Conservation (phyloP, 192 early-diverging fungal genomes). For the Jimgerdemannia lactiflua region DNA sequence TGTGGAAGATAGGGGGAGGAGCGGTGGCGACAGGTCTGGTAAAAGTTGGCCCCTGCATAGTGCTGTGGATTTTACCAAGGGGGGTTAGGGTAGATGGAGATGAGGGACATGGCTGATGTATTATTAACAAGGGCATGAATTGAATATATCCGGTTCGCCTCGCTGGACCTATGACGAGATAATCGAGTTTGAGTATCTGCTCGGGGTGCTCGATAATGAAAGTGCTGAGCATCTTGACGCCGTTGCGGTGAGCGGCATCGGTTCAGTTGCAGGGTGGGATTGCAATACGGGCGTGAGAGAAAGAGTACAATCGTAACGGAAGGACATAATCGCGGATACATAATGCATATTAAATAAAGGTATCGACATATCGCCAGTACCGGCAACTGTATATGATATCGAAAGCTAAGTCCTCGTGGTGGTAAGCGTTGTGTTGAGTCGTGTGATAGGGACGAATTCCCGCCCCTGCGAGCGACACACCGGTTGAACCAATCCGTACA, state of each 20-base stretch:
- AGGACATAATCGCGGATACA: background rate
- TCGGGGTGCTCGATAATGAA: conserved; percentile 57
- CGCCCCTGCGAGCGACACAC: background rate
- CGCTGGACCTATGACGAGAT: conserved; percentile 29
- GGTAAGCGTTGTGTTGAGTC: background rate
- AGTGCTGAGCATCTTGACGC: conserved; percentile 51
- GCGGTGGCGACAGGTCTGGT: no score
- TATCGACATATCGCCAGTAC: conserved; percentile 61
- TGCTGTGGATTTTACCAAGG: no score
- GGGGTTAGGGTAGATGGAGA: no score
- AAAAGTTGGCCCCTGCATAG: no score
- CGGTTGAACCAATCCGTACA: no score
- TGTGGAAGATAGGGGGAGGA: no score
- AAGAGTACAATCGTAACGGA: conserved; percentile 20
- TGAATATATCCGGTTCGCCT: no score
- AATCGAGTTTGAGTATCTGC: conserved; percentile 46
- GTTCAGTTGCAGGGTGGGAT: conserved; percentile 64
- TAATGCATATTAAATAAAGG: conserved; percentile 54
- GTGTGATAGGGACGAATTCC: background rate
- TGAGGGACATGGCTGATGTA: no score
- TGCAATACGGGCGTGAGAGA: conserved; percentile 55
- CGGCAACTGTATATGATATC: conserved; percentile 47
- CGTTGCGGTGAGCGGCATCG: conserved; percentile 61
- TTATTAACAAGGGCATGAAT: no score
- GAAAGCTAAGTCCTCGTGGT: conserved; percentile 40